phyloP scores from a whole-genome alignment of 768 basidiomycete genomes.

The Lactarius trivialis region DNA sequence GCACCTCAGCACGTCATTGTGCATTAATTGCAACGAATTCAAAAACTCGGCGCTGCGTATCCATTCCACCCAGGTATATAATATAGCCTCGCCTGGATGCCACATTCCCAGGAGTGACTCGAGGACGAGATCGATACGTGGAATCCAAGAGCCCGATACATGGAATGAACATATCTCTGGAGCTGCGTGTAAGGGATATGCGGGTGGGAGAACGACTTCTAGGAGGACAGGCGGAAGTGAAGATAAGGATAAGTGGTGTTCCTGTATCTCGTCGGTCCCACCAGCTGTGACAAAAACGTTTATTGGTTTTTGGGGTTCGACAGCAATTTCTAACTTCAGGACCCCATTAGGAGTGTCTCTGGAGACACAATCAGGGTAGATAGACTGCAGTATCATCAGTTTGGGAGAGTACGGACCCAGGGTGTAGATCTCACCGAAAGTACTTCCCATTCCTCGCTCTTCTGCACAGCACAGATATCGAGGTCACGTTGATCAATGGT shows the following conservation, averaged over 20 bases:
- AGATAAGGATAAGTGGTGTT: constrained; percentile 35
- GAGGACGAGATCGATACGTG: constrained; percentile 34
- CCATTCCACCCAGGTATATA: constrained; percentile 69
- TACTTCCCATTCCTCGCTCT: constrained; percentile 56
- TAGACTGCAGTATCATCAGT: constrained; percentile 45
- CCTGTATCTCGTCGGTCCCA: constrained; percentile 2
- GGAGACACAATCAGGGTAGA: constrained; percentile 65
- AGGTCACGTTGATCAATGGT: constrained; percentile 12
- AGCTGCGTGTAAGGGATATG: constrained; percentile 48
- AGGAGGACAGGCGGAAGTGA: constrained; percentile 60
- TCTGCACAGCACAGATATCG: constrained; percentile 28
- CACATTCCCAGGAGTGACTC: constrained; percentile 47
- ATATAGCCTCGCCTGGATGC: constrained; percentile 51
- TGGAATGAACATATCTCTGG: constrained; percentile 52
- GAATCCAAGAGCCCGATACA: constrained; percentile 55
- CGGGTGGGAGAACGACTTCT: constrained; percentile 43
- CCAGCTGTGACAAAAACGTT: constrained; percentile 35
- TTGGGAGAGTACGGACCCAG: background rate
- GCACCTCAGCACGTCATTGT: constrained; percentile 4
- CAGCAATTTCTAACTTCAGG: constrained; percentile 56
- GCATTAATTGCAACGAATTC: constrained; percentile 36
- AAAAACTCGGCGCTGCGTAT: constrained; percentile 64
- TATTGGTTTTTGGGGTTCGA: constrained; percentile 48
- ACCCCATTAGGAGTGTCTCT: constrained; percentile 32
- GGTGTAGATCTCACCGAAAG: constrained; percentile 41